Conservation (phyloP, 2,329 filamentous ascomycete species). For the Alternaria gaisen region DNA sequence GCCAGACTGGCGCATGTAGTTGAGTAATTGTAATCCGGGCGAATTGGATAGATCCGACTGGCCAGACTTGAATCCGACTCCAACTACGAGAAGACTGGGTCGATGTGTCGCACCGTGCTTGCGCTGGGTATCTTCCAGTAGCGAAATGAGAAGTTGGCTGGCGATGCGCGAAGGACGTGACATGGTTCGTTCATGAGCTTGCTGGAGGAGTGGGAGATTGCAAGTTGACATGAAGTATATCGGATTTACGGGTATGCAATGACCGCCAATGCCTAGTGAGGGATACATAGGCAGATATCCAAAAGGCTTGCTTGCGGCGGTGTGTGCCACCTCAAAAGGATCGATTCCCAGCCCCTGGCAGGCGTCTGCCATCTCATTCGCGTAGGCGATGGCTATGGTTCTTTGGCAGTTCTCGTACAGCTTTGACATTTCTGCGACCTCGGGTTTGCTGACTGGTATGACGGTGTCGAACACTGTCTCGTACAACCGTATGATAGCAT, state of each 20-base stretch:
- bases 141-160: constrained; percentile 16
- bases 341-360: constrained; percentile 58
- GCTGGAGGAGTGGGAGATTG: constrained; percentile 58
- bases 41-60: constrained; percentile 60
- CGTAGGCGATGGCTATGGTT: constrained; percentile 64
- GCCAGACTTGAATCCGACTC: constrained; percentile 62
- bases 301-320: constrained; percentile 56
- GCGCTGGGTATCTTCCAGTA: constrained; percentile 1
- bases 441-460: constrained; percentile 60
- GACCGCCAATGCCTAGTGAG: constrained; percentile 62
- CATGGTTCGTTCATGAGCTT: constrained; percentile 56
- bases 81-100: constrained; percentile 52
- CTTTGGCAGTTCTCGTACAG: constrained; percentile 67
- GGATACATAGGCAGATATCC: constrained; percentile 60
- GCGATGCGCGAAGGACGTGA: constrained; percentile 51
- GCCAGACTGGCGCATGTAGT: constrained; percentile 49
- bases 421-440: constrained; percentile 68
- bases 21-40: constrained; percentile 51
- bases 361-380: constrained; percentile 66
- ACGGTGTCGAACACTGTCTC: constrained; percentile 58
- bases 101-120: constrained; percentile 1
- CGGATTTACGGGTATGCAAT: constrained; percentile 66
- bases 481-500: constrained; percentile 58
- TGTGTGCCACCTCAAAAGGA: constrained; percentile 60
- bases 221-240: constrained; percentile 62